Evolutionary conservation across 352 stramenopile genomes (phyloP).

Genomic region (Phytophthora citrophthora): DNA sequence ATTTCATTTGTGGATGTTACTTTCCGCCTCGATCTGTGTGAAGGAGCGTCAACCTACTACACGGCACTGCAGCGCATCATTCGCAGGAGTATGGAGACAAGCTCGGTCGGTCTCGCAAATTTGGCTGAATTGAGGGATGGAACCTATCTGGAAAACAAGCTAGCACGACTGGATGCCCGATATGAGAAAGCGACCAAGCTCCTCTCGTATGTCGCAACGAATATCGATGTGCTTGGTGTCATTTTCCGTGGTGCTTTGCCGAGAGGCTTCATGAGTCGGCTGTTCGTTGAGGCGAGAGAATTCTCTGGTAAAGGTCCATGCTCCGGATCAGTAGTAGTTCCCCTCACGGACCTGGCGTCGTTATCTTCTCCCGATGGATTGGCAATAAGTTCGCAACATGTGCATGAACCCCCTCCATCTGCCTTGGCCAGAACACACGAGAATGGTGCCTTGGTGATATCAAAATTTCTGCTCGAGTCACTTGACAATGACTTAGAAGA

Average conservation of each 20-base stretch:
- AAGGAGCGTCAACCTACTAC: conserved; percentile 62
- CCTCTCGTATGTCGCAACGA: conserved; percentile 60
- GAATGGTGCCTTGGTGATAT: conserved; percentile 63
- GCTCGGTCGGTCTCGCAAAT: conserved; percentile 57
- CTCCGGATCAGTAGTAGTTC: conserved; percentile 58
- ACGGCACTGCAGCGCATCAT: conserved; percentile 66
- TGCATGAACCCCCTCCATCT: conserved; percentile 6
- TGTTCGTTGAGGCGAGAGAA: conserved; percentile 65
- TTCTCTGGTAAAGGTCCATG: conserved; percentile 73
- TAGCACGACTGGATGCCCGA: conserved; percentile 54
- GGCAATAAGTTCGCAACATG: conserved; percentile 1
- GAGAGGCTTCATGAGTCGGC: conserved; percentile 54
- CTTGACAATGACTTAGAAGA: conserved; percentile 7
- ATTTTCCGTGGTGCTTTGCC: conserved; percentile 65
- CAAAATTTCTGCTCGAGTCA: conserved; percentile 51
- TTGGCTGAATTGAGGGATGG: conserved; percentile 63
- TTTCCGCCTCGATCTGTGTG: conserved; percentile 68
- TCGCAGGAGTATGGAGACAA: conserved; percentile 72
- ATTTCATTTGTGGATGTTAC: conserved; percentile 72
- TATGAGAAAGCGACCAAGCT: conserved; percentile 65
- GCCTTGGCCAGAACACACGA: conserved; percentile 50
- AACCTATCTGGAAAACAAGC: conserved; percentile 62
- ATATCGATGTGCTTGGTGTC: conserved; percentile 69
- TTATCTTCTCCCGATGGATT: conserved; percentile 32
- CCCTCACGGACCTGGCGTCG: conserved; percentile 53